Base-by-base conservation (phyloP, 768 basidiomycete genomes). In the Boletus insuetus region DNA sequence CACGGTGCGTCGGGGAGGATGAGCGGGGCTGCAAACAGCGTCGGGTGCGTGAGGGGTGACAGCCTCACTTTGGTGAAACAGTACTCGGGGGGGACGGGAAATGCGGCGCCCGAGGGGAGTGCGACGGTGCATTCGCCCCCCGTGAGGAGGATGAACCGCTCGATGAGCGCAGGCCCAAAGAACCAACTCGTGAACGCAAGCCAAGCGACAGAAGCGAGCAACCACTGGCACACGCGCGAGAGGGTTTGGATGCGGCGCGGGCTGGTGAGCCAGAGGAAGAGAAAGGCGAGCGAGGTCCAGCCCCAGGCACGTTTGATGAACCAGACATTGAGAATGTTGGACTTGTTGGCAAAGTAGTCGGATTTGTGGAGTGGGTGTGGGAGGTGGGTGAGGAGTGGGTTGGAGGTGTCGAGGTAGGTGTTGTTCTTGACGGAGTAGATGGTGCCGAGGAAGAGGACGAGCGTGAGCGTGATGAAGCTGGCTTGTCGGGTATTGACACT, bases 241-340 rank as follows among this genome's bases (percentile, higher is more conserved):
- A 62, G 55, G 2, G 77, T 74, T 31, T 79, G 78, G 4, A 70
- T 68, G 11, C 68, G 65, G 3, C 75, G 68, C 6, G 86, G 82
- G 58, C 81, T 79, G 1, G 88, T 85, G 47, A 78, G 29, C 78
- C 81, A 87, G 24, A 79, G 75, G 51, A 79, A 62, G 51, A 85
- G 64, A 63, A 91, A 92, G 0, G 81, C 77, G 34, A 76, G 76
- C 8, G 90, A 79, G 2, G 94, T 94, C 94, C 94, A 97, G 0
- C 75, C 91, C 94, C 96, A 97, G 22, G 88, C 84, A 49, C 82
- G 78, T 74, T 98, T 98, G 67, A 95, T 91, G 73, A 96, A 95
- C 63, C 82, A 75, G 54, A 86, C 79, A 66, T 98, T 98, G 66
- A 98, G 78, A 2, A 80, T 46, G 66, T 94, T 98, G 61, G 79